A percentile compares a stretch with the other conserved stretches of the same genome.
These are phyloP conservation scores for Thyridium curvatum DNA, from an alignment of 2,329 filamentous ascomycete genomes.

Conservation along the genomic window DNA sequence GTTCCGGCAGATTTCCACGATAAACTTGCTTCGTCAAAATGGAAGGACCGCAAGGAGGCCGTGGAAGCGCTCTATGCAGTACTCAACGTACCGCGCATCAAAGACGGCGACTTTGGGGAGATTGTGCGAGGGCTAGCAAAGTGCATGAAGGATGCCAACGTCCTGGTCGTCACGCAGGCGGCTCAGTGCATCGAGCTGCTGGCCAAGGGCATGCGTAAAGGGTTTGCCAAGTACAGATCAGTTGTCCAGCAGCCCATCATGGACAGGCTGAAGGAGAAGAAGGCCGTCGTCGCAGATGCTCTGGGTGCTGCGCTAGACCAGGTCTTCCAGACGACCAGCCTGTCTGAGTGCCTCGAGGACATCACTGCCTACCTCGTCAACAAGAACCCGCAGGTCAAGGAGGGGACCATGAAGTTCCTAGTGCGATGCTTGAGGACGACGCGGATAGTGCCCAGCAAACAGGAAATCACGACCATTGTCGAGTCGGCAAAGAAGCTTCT, in stretches of 20 bases:
- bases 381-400: slow-evolving; percentile 97
- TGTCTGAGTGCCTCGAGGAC: slow-evolving; percentile 88
- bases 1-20: slow-evolving; percentile 79
- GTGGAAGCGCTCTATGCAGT: slow-evolving; percentile 73
- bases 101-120: slow-evolving; percentile 84
- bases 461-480: slow-evolving; percentile 79
- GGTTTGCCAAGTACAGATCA: slow-evolving; percentile 74
- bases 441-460: slow-evolving; percentile 73
- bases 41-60: slow-evolving; percentile 96
- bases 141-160: slow-evolving; percentile 98
- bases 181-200: slow-evolving; percentile 88
- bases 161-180: slow-evolving; percentile 87
- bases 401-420: slow-evolving; percentile 91
- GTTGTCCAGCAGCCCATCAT: slow-evolving; percentile 83
- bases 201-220: slow-evolving; percentile 74
- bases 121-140: slow-evolving; percentile 81
- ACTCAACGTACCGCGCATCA: slow-evolving; percentile 82
- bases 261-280: slow-evolving; percentile 97
- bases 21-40: slow-evolving; percentile 82
- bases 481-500: slow-evolving; percentile 85
- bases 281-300: slow-evolving; percentile 80
- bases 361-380: slow-evolving; percentile 77
- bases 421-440: slow-evolving; percentile 81
- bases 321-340: slow-evolving; percentile 56
- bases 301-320: slow-evolving; percentile 77